Evolutionary conservation across 176 grass and related monocot genomes (phyloP).

Genomic region (Chrysopogon serrulatus): DNA sequence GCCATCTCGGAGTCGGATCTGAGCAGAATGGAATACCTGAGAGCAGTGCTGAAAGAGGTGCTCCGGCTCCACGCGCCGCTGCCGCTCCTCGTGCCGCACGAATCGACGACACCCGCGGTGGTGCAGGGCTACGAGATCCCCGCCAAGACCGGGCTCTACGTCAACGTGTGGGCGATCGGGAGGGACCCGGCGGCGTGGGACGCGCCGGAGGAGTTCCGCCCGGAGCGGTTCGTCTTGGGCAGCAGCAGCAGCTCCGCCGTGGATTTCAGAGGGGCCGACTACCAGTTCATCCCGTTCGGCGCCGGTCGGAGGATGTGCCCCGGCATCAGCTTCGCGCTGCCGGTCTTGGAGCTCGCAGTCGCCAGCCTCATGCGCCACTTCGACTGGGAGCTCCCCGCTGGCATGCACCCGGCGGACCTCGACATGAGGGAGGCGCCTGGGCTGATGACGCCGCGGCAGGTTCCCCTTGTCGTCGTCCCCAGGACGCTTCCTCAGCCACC

Average conservation of each 20-base stretch:
- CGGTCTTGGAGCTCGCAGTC: background rate
- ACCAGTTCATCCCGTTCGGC: slow-evolving; percentile 78
- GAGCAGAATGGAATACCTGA: no score
- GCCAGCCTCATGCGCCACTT: background rate
- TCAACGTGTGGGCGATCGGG: slow-evolving; percentile 43
- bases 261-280: slow-evolving; percentile 45
- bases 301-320: slow-evolving; percentile 72
- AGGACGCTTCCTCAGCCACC: no score
- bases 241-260: background rate
- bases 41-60: slow-evolving; percentile 52
- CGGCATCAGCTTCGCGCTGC: background rate
- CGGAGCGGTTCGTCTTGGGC: slow-evolving; percentile 48
- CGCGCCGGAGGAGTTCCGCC: slow-evolving; percentile 43
- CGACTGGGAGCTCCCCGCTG: no score
- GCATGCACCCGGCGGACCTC: no score
- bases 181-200: slow-evolving; percentile 44
- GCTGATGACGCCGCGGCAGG: background rate
- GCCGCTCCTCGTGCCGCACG: slow-evolving; percentile 49
- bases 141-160: slow-evolving; percentile 22
- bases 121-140: no score
- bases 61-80: slow-evolving; percentile 53
- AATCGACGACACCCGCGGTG: no score
- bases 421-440: background rate
- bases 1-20: no score
- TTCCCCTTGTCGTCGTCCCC: background rate